Evolutionary conservation across 495 filamentous ascomycete species (phyloP).

Genomic region (Rostrohypoxylon terebratum): DNA sequence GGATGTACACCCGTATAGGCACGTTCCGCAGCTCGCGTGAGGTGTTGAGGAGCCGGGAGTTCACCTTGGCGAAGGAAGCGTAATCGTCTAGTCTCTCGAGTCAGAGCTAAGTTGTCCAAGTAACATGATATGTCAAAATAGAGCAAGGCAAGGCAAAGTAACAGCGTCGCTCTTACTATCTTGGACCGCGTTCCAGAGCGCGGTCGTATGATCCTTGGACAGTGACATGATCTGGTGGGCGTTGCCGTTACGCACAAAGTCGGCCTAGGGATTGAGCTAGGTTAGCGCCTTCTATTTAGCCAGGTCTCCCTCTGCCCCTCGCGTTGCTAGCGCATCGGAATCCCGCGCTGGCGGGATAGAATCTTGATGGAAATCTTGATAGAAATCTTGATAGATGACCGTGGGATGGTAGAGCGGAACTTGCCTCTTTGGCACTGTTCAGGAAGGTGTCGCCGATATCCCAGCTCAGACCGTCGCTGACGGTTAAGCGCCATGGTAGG

Average conservation of each 20-base stretch:
- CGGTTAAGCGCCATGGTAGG: slow-evolving; percentile 81
- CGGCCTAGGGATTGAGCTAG: slow-evolving; percentile 65
- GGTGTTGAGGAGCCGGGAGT: slow-evolving; percentile 80
- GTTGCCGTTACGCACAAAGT: slow-evolving; percentile 89
- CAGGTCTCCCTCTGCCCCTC: slow-evolving; percentile 11
- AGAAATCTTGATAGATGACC: background rate
- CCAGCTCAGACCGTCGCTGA: slow-evolving; percentile 69
- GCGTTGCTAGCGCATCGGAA: background rate
- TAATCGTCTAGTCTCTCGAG: slow-evolving; percentile 72
- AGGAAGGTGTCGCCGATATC: slow-evolving; percentile 91
- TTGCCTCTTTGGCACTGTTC: slow-evolving; percentile 89
- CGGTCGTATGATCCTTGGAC: slow-evolving; percentile 86
- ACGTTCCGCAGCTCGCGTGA: slow-evolving; percentile 81
- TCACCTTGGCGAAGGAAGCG: slow-evolving; percentile 75
- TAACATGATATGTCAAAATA: background rate
- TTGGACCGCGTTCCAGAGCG: slow-evolving; percentile 86
- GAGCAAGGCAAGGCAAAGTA: background rate
- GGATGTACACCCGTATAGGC: slow-evolving; percentile 89
- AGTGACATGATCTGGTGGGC: slow-evolving; percentile 94
- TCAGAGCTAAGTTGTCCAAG: background rate
- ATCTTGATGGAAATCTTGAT: too few species aligned
- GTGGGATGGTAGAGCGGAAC: slow-evolving; percentile 17
- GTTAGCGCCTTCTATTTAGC: slow-evolving; percentile 2
- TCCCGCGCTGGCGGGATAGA: background rate
- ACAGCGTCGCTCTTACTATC: slow-evolving; percentile 67